Base-by-base conservation (phyloP, 2,329 filamentous ascomycete species). In the Byssoonygena ceratinophila region DNA sequence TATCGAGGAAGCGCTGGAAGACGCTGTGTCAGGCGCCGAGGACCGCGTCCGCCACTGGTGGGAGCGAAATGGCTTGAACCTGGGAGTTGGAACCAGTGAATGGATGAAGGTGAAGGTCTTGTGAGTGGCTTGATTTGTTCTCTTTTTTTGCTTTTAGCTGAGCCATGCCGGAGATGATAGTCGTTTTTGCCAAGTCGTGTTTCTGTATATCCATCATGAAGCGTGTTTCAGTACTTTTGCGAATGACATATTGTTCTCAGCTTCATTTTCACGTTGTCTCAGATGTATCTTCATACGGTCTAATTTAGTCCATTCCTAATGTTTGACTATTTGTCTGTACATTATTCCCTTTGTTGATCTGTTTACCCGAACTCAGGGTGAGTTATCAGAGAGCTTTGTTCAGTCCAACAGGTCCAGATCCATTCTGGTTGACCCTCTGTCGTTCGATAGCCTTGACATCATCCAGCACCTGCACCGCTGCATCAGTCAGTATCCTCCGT, bases 1-100 rank as follows among this genome's bases (percentile, higher is more conserved):
- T 67, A 92, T 97, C 56, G 90, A 96, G 66, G 91, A 96, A 69
- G 90, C 90, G 0, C 76, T 96, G 36, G 90, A 96, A 66, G 90
- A 95, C 65, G 87, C 87, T 20, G 79, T 91, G 3, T 79, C 80
- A 34, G 79, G 74, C 3, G 82, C 84, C 51, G 84, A 88, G 57
- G 80, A 82, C 58, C 77, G 78, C 34, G 87, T 94, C 16, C 75
- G 87, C 53, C 76, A 78, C 57, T 97, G 91, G 91, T 97, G 91
- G 91, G 84, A 86, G 22, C 73, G 76, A 58, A 91, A 92, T 60
- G 88, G 87, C 0, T 71, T 94, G 56, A 91, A 92, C 63, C 68
- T 94, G 49, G 85, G 87, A 1, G 75, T 92, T 37, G 83, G 85
- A 2, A 91, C 87, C 37, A 88, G 85, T 59, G 88, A 94, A 67